These are phyloP conservation scores for Tritrichomonas musculus DNA, from an alignment of 208 protist genomes.

Conservation along the genomic window DNA sequence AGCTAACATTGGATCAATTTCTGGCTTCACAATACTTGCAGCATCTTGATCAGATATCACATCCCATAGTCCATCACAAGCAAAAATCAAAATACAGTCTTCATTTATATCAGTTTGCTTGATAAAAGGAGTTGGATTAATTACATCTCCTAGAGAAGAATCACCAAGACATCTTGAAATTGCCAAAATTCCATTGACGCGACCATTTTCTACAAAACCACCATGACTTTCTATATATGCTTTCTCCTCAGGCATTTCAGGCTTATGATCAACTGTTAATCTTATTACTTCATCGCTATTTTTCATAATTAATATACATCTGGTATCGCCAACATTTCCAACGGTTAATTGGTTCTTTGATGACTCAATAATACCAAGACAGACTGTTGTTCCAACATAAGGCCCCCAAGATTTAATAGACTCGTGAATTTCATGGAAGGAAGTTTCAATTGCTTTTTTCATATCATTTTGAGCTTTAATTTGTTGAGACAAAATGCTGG, in stretches of 20 bases:
- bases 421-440: not conserved
- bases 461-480: not conserved
- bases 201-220: not conserved
- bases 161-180: not conserved
- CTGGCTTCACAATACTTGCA: not conserved
- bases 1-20: not conserved
- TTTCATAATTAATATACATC: not conserved
- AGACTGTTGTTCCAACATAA: not conserved
- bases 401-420: not conserved
- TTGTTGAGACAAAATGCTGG: not conserved
- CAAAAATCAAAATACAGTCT: not conserved
- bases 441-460: not conserved
- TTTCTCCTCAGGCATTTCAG: not conserved
- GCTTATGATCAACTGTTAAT: constrained; percentile 8
- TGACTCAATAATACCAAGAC: not conserved
- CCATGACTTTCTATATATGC: not conserved
- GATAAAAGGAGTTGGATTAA: too few relatives aligned
- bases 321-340: constrained; percentile 11
- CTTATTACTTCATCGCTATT: not conserved
- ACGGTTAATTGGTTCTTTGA: not conserved
- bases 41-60: not conserved
- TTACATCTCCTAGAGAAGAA: not conserved
- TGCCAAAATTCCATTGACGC: not conserved
- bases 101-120: not conserved
- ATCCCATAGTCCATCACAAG: constrained; percentile 28